Percentiles rank a stretch among this genome's conserved stretches.
phyloP scores from a whole-genome alignment of 1,284 basidiomycete species.

The Moniliophthora roreri region DNA sequence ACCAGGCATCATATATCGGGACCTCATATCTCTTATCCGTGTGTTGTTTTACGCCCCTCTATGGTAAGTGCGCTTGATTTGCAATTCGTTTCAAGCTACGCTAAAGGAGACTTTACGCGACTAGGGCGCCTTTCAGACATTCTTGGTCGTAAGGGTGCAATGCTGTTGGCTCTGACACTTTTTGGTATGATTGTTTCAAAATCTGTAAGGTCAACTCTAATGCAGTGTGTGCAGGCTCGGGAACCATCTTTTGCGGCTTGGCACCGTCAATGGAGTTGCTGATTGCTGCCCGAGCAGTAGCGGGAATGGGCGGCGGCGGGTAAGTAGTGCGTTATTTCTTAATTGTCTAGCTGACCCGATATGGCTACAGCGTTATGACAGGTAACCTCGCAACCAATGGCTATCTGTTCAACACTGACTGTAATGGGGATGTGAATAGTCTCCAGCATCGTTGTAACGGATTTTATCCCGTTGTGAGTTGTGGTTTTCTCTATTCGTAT shows the following conservation, averaged over 20 bases:
- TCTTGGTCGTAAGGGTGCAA: conserved; percentile 81
- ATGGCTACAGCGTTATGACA: conserved; percentile 67
- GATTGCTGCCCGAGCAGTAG: conserved; percentile 78
- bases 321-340: conserved; percentile 35
- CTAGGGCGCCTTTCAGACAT: conserved; percentile 85
- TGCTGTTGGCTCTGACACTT: conserved; percentile 77
- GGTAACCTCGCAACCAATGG: conserved; percentile 42
- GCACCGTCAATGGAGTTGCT: conserved; percentile 84
- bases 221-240: conserved; percentile 52
- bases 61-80: conserved; percentile 53
- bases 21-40: conserved; percentile 86
- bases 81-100: conserved; percentile 1
- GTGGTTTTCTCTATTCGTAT: conserved; percentile 4
- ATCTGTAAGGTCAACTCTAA: neutral
- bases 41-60: conserved; percentile 89
- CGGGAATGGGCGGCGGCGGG: conserved; percentile 91
- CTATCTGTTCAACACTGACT: conserved; percentile 12
- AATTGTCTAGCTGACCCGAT: conserved; percentile 1
- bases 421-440: conserved; percentile 45
- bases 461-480: conserved; percentile 79
- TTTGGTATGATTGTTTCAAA: conserved; percentile 57
- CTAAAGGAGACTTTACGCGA: conserved; percentile 19
- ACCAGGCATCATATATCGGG: conserved; percentile 84
- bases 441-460: conserved; percentile 73
- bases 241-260: conserved; percentile 80